A percentile compares a stretch with the other conserved stretches of the same genome.
These are phyloP conservation scores for Falciphora oryzae DNA, from an alignment of 2,329 filamentous ascomycete species.

Conservation along the genomic window DNA sequence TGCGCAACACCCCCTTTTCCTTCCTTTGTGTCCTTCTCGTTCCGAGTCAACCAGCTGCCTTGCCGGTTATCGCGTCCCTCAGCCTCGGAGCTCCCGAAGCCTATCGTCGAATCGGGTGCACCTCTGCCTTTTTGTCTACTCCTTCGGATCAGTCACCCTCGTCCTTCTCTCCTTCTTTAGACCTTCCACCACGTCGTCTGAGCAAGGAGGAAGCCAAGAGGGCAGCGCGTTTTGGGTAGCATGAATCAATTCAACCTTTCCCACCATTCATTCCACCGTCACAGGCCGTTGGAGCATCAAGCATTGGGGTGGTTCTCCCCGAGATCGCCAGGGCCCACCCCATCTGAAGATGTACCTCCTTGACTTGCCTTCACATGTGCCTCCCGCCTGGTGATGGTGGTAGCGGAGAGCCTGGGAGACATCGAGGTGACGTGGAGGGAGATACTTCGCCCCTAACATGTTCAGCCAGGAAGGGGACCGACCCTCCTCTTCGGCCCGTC, in stretches of 20 bases:
- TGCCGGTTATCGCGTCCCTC: background rate
- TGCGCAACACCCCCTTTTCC: background rate
- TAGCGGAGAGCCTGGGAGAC: no score
- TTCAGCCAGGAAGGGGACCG: background rate
- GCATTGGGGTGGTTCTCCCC: background rate
- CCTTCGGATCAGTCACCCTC: background rate
- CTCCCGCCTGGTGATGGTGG: background rate
- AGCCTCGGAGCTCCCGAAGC: background rate
- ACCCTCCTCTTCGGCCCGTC: background rate
- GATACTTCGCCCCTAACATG: background rate
- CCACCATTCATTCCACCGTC: background rate
- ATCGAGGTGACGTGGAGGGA: background rate
- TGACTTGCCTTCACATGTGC: background rate
- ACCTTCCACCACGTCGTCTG: background rate
- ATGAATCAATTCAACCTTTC: background rate
- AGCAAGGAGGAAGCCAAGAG: background rate
- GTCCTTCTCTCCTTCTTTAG: background rate
- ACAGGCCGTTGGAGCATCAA: background rate
- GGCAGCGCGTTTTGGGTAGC: background rate
- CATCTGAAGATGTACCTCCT: background rate
- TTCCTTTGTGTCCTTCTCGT: background rate
- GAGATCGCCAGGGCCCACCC: background rate
- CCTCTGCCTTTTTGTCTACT: background rate
- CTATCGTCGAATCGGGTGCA: background rate
- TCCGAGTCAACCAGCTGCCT: background rate